A percentile compares a stretch with the other conserved stretches of the same genome.
These are phyloP conservation scores for Solanum hybrid DNA, from an alignment of 305 asterid species.

Conservation along the genomic window DNA sequence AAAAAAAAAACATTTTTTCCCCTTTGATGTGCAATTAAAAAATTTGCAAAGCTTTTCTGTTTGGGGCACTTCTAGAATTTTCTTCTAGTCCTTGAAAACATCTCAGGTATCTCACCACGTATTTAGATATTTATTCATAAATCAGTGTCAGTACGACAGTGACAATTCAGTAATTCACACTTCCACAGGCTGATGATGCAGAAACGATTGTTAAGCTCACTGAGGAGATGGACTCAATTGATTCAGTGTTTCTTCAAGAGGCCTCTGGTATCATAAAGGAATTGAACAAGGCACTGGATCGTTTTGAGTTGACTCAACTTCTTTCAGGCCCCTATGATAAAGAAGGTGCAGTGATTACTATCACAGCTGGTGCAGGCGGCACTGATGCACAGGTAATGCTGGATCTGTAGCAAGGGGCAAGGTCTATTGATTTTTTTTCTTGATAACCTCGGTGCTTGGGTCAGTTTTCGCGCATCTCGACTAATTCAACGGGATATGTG, in stretches of 20 bases:
- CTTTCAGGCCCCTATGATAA: constrained; percentile 91
- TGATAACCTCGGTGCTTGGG: neutral
- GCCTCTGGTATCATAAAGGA: constrained; percentile 67
- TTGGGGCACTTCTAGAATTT: neutral
- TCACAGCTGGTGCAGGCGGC: constrained; percentile 96
- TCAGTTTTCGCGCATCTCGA: neutral
- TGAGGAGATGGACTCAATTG: constrained; percentile 80
- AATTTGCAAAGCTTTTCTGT: neutral
- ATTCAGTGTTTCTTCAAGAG: constrained; percentile 65
- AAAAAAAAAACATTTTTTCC: neutral
- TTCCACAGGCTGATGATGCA: constrained; percentile 71
- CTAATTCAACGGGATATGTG: neutral
- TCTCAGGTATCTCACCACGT: constrained; percentile 3
- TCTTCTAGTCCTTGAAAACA: neutral
- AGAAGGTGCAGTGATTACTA: constrained; percentile 78
- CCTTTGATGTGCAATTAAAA: neutral
- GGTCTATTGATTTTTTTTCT: neutral
- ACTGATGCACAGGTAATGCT: constrained; percentile 95
- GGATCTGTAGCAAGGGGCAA: neutral
- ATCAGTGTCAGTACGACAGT: neutral
- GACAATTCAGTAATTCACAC: neutral
- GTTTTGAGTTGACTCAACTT: constrained; percentile 78
- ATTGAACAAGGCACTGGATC: constrained; percentile 74
- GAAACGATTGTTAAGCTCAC: constrained; percentile 82
- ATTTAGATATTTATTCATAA: neutral